phyloP scores from a whole-genome alignment of 768 basidiomycete species.

The Trametes meyenii region DNA sequence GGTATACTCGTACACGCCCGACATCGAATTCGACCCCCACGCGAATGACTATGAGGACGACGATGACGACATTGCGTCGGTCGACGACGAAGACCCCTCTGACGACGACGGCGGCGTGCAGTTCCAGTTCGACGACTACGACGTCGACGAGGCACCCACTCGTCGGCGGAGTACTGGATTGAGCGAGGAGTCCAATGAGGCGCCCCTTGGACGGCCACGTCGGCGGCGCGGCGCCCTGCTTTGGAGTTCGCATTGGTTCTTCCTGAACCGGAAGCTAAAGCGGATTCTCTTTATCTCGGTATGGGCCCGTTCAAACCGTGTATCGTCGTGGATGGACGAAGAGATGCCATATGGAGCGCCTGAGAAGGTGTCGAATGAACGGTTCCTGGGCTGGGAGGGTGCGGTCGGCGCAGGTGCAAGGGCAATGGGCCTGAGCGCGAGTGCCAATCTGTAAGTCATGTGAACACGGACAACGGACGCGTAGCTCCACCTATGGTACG shows the following conservation, averaged over 20 bases:
- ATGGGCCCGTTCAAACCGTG: conserved; percentile 79
- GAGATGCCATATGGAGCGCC: conserved; percentile 37
- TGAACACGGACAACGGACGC: not conserved
- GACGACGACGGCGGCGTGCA: conserved; percentile 64
- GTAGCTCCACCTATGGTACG: not conserved
- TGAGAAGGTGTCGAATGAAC: conserved; percentile 47
- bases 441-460: conserved; percentile 14
- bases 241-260: conserved; percentile 98
- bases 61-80: conserved; percentile 71
- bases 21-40: conserved; percentile 93
- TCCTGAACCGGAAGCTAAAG: conserved; percentile 90
- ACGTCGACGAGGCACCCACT: conserved; percentile 55
- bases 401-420: conserved; percentile 79
- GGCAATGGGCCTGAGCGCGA: conserved; percentile 63
- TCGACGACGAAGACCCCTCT: conserved; percentile 65
- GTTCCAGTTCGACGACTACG: conserved; percentile 83
- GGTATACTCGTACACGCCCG: conserved; percentile 92
- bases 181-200: conserved; percentile 28
- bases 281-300: conserved; percentile 90
- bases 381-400: conserved; percentile 83
- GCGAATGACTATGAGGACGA: conserved; percentile 80
- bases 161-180: conserved; percentile 33
- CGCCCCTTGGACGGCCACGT: conserved; percentile 46
- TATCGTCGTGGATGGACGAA: conserved; percentile 47
- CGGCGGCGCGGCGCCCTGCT: conserved; percentile 75